These are phyloP conservation scores for Paraleonurus japonicus DNA, from an alignment of 257 asterid species.

Conservation along the genomic window DNA sequence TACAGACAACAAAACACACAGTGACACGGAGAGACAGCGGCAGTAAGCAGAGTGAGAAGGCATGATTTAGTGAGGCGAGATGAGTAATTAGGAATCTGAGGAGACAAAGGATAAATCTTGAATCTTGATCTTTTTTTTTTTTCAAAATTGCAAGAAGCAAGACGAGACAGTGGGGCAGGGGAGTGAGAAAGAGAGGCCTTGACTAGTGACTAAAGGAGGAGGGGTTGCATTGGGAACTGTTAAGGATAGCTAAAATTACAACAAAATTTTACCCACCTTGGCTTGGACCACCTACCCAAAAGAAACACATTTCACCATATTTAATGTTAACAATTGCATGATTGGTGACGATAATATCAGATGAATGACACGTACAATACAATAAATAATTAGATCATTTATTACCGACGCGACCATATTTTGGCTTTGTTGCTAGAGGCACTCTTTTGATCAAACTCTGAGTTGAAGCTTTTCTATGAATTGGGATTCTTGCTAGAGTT, in stretches of 20 bases:
- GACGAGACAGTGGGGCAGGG: constrained; percentile 13
- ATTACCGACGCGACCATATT: not conserved
- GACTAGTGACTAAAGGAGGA: constrained; percentile 16
- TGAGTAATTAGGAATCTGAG: constrained; percentile 7
- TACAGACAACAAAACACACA: constrained; percentile 17
- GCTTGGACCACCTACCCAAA: constrained; percentile 27
- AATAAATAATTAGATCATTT: no score
- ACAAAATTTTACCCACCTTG: constrained; percentile 42
- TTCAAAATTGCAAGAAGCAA: not conserved
- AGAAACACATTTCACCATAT: constrained; percentile 17
- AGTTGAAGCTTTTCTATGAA: not conserved
- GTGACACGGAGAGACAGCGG: not conserved
- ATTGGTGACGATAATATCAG: not conserved
- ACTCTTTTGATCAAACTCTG: not conserved
- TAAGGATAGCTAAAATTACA: constrained; percentile 37
- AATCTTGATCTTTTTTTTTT: not conserved
- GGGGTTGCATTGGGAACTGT: constrained; percentile 39
- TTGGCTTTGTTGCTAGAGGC: not conserved
- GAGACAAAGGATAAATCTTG: constrained; percentile 12
- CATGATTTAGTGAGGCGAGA: not conserved
- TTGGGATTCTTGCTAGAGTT: not conserved
- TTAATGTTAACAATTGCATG: not conserved
- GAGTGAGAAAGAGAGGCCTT: constrained; percentile 10
- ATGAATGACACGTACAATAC: no score
- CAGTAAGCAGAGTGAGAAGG: not conserved